Base-by-base conservation (phyloP, 495 filamentous ascomycete genomes). In the Aspergillus nanangensis region DNA sequence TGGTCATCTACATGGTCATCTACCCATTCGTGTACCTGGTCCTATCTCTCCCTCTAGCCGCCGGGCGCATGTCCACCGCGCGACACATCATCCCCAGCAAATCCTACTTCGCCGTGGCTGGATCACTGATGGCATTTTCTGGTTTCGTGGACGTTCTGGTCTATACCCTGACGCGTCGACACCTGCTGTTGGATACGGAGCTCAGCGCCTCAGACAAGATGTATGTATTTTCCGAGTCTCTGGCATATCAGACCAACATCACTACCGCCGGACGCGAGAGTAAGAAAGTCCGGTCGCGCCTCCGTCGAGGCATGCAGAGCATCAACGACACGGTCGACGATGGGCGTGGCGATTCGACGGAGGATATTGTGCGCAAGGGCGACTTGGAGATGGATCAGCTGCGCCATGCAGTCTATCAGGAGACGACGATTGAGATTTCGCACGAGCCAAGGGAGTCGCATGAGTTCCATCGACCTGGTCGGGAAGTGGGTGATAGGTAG, bases 21-120 rank as follows among this genome's bases (percentile, higher is more conserved):
- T 90, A 90, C 52, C 84, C 86, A 0, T 48, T 86, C 42, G 80
- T 85, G 43, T 90, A 88, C 63, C 62, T 86, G 27, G 45, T 86
- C 15, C 76, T 84, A 51, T 88, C 83, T 4, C 71, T 83, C 3
- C 86, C 86, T 0, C 72, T 90, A 8, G 85, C 85, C 3, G 70
- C 79, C 1, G 82, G 82, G 8, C 81, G 85, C 52, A 82, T 89
- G 66, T 70, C 75, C 13, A 74, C 74, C 11, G 74, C 78, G 1
- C 76, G 78, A 5, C 69, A 62, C 32, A 38, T 70, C 3, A 61
- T 82, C 1, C 74, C 77, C 4, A 71, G 82, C 38, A 51, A 53
- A 21, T 55, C 60, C 0, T 87, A 83, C 55, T 87, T 86, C 62
- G 80, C 75, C 60, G 62, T 79, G 3, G 84, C 85, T 2, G 87